Percentiles rank a stretch among this genome's conserved stretches.
These are phyloP conservation scores for Citeromyces hawaiiensis DNA, from an alignment of 1,139 yeast genomes.

Conservation along the genomic window DNA sequence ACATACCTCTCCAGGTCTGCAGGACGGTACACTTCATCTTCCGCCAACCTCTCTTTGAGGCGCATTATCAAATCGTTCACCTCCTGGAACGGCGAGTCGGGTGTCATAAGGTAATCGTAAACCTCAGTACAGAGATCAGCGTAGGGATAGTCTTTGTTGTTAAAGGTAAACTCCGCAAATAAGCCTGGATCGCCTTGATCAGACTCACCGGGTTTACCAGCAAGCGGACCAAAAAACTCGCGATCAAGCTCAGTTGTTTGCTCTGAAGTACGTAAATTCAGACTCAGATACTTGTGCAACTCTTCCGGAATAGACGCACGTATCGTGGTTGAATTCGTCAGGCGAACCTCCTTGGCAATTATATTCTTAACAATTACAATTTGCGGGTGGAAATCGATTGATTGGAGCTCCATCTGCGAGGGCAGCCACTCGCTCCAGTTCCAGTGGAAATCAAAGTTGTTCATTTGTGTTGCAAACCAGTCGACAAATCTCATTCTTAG, in stretches of 20 bases:
- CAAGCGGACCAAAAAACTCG: constrained; percentile 15
- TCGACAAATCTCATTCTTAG: constrained; percentile 61
- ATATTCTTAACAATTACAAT: constrained; percentile 64
- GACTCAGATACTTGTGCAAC: constrained; percentile 49
- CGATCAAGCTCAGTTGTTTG: constrained; percentile 15
- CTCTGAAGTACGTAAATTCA: constrained; percentile 22
- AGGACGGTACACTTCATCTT: constrained; percentile 16
- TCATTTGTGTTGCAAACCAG: constrained; percentile 90
- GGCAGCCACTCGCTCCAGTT: constrained; percentile 93
- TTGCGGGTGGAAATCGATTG: constrained; percentile 51
- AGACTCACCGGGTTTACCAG: constrained; percentile 12
- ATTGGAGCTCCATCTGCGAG: constrained; percentile 29
- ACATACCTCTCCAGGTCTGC: constrained; percentile 31
- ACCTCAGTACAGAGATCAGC: constrained; percentile 16
- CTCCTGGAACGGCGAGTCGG: constrained; percentile 13
- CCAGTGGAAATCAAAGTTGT: constrained; percentile 94
- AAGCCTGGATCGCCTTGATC: constrained; percentile 12
- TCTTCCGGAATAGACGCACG: constrained; percentile 67
- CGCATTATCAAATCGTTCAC: constrained; percentile 13
- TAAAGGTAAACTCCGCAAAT: constrained; percentile 16
- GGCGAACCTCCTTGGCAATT: constrained; percentile 71
- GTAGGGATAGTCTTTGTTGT: constrained; percentile 16
- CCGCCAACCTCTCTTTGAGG: constrained; percentile 11
- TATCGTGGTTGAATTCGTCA: constrained; percentile 59
- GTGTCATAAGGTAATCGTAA: constrained; percentile 15